Percentiles rank a stretch among this genome's conserved stretches.
Evolutionary conservation across 2,329 filamentous ascomycete genomes (phyloP).

Genomic region (Zymoseptoria passerinii): DNA sequence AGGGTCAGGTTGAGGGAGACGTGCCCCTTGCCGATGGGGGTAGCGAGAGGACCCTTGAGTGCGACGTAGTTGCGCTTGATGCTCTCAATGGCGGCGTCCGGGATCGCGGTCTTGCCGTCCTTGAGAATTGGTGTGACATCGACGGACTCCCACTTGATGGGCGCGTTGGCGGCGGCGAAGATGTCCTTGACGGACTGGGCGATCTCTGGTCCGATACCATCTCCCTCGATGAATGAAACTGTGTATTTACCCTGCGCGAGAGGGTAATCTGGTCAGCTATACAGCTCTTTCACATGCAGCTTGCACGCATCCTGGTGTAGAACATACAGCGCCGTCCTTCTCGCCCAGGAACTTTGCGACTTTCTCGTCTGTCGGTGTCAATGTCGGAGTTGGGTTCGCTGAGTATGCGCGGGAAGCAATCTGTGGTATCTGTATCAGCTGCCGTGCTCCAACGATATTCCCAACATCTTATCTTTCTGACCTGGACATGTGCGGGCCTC

Average conservation of each 20-base stretch:
- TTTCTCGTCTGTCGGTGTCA: slow-evolving; percentile 49
- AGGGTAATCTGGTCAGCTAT: slow-evolving; percentile 5
- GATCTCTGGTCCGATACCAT: slow-evolving; percentile 95
- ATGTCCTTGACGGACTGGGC: slow-evolving; percentile 98
- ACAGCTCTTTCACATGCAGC: slow-evolving; percentile 1
- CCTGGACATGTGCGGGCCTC: slow-evolving; percentile 15
- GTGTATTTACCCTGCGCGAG: slow-evolving; percentile 73
- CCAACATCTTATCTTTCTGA: slow-evolving; percentile 4
- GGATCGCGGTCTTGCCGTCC: slow-evolving; percentile 92
- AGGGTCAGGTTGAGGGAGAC: slow-evolving; percentile 98
- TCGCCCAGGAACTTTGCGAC: slow-evolving; percentile 91
- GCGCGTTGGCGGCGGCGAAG: slow-evolving; percentile 90
- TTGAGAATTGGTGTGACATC: slow-evolving; percentile 91
- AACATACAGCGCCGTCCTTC: slow-evolving; percentile 76
- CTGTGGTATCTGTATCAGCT: slow-evolving; percentile 2
- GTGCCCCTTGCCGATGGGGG: slow-evolving; percentile 95
- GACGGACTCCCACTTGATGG: slow-evolving; percentile 93
- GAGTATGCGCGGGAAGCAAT: neutral
- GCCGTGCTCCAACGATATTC: neutral
- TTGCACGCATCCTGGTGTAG: slow-evolving; percentile 2
- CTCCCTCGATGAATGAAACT: slow-evolving; percentile 95
- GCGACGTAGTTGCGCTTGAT: slow-evolving; percentile 95
- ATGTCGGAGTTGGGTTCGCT: slow-evolving; percentile 13
- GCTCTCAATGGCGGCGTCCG: slow-evolving; percentile 84
- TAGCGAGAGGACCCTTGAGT: slow-evolving; percentile 96